phyloP scores from a whole-genome alignment of 352 stramenopile species.

The Globisporangium lucens region DNA sequence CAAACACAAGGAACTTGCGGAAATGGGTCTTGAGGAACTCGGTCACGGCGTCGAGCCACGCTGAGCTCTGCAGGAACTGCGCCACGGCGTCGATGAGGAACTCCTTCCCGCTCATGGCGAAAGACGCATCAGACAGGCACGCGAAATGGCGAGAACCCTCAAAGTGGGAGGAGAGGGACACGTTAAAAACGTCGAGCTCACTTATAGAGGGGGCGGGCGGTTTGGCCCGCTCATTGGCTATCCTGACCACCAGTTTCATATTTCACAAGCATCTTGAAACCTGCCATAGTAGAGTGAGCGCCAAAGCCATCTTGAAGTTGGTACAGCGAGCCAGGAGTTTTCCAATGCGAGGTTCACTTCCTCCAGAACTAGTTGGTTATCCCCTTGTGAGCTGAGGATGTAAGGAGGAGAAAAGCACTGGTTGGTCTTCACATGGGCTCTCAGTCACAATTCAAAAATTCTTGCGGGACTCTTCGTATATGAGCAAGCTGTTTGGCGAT shows the following conservation, averaged over 20 bases:
- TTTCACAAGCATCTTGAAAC: not conserved
- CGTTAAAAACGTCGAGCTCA: not conserved
- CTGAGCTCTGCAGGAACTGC: conserved; percentile 59
- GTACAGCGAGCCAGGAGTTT: too few relatives aligned
- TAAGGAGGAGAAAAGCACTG: too few relatives aligned
- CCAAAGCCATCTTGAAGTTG: not conserved
- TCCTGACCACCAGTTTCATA: not conserved
- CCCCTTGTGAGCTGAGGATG: too few relatives aligned
- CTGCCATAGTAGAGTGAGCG: not conserved
- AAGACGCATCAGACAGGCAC: not conserved
- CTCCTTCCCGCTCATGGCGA: conserved; percentile 39
- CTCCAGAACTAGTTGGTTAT: too few relatives aligned
- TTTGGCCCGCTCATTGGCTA: not conserved
- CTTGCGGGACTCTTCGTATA: too few relatives aligned
- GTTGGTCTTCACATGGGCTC: too few relatives aligned
- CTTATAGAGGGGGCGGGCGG: too few relatives aligned
- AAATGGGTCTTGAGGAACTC: conserved; percentile 62
- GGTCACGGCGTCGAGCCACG: conserved; percentile 47
- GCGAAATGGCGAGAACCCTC: not conserved
- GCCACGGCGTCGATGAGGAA: conserved; percentile 74
- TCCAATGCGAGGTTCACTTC: too few relatives aligned
- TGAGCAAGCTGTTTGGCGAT: too few relatives aligned
- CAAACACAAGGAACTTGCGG: conserved; percentile 34
- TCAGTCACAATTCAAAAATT: too few relatives aligned
- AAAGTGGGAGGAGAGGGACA: not conserved